Evolutionary conservation across 306 rosid genomes (phyloP).

Genomic region (Potentilla sterilis): DNA sequence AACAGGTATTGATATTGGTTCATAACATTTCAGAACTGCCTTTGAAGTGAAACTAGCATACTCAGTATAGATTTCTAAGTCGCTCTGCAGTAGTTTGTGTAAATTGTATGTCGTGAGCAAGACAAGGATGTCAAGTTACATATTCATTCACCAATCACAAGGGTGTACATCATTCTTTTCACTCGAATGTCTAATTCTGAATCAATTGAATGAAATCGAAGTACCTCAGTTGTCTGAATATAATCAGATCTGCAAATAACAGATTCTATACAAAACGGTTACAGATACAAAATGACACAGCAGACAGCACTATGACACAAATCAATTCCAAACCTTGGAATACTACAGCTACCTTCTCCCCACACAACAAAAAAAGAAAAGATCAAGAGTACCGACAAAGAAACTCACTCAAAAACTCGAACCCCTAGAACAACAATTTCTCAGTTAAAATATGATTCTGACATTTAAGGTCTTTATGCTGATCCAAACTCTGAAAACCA

Average conservation of each 20-base stretch:
- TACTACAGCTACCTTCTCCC: conserved; percentile 11
- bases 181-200: not conserved
- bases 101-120: not conserved
- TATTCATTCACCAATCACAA: not conserved
- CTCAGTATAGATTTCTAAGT: not conserved
- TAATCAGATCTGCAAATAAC: conserved; percentile 6
- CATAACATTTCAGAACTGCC: not conserved
- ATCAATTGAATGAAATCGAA: not conserved
- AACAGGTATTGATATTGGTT: no score
- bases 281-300: conserved; percentile 24
- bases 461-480: conserved; percentile 36
- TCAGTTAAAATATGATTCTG: conserved; percentile 12
- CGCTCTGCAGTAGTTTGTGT: not conserved
- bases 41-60: not conserved
- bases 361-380: not conserved
- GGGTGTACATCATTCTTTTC: not conserved
- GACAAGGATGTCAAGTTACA: not conserved
- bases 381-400: conserved; percentile 15
- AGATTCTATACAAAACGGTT: conserved; percentile 15
- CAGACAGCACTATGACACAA: conserved; percentile 18
- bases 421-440: not conserved
- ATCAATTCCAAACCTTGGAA: conserved; percentile 25
- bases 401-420: conserved; percentile 16
- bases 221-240: not conserved
- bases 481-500: conserved; percentile 95